phyloP scores from a whole-genome alignment of 345 rosid species.

The Cardamine occulta region DNA sequence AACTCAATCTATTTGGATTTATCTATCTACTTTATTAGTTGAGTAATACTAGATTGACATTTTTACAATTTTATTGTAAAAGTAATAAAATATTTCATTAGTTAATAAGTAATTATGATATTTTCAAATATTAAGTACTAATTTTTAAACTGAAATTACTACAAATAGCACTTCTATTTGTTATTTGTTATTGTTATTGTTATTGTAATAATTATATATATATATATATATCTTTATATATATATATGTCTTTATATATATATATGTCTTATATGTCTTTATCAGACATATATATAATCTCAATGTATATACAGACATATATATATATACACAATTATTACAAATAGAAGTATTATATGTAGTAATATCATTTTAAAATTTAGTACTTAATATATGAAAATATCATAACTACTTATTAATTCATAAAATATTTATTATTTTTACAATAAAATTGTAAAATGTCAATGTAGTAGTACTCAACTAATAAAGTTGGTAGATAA shows the following conservation, averaged over 20 bases:
- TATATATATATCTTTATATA: too few species aligned
- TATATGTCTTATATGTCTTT: too few species aligned
- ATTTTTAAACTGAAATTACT: not conserved
- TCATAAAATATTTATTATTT: not conserved
- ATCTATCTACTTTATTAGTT: conserved; percentile 8
- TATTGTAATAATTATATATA: too few species aligned
- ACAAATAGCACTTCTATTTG: too few species aligned
- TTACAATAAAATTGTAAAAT: not conserved
- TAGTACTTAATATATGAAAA: not conserved
- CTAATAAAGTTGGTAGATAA: conserved; percentile 8
- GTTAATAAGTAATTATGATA: not conserved
- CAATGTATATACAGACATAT: too few species aligned
- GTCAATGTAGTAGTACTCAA: conserved; percentile 4
- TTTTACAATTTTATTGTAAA: not conserved
- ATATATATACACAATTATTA: too few species aligned
- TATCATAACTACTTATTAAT: not conserved
- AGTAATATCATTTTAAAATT: not conserved
- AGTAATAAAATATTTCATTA: not conserved
- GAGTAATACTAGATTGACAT: not conserved
- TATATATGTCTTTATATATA: too few species aligned
- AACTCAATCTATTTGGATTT: not conserved
- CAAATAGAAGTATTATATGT: too few species aligned
- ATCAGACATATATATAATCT: too few species aligned
- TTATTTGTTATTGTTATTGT: too few species aligned
- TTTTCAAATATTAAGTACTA: not conserved